Conservation (phyloP, 192 early-diverging fungal genomes). For the Chytriomyces sp. region DNA sequence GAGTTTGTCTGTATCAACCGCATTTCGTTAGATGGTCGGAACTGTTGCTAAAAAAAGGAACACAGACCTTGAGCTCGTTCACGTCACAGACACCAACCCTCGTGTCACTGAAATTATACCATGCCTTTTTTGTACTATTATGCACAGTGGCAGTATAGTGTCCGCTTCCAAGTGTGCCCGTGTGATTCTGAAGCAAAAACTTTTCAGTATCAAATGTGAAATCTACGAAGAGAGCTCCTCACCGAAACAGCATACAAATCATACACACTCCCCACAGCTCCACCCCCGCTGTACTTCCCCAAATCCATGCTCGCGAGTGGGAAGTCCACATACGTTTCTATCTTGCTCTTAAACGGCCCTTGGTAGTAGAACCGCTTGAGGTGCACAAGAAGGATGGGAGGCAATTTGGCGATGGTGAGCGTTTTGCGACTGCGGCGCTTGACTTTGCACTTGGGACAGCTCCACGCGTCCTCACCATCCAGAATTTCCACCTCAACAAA, state of each 20-base stretch:
- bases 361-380: constrained; percentile 91
- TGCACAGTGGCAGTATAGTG: constrained; percentile 82
- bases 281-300: constrained; percentile 45
- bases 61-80: constrained; percentile 41
- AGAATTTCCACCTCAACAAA: constrained; percentile 85
- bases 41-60: too few relatives aligned
- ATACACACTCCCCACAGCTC: constrained; percentile 63
- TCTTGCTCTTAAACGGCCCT: constrained; percentile 91
- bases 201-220: neutral
- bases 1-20: constrained; percentile 49
- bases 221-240: constrained; percentile 14
- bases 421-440: constrained; percentile 75
- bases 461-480: constrained; percentile 90
- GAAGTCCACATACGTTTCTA: constrained; percentile 85
- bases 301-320: constrained; percentile 63
- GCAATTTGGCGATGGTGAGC: constrained; percentile 76
- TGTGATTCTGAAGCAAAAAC: constrained; percentile 62
- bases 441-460: constrained; percentile 81
- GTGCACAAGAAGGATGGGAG: constrained; percentile 89
- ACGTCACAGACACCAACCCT: constrained; percentile 48
- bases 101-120: constrained; percentile 84
- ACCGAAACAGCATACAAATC: constrained; percentile 74
- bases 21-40: too few relatives aligned
- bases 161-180: constrained; percentile 76
- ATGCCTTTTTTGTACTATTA: constrained; percentile 63